Conservation (phyloP, 2,329 filamentous ascomycete genomes). For the Colletotrichum sp. region DNA sequence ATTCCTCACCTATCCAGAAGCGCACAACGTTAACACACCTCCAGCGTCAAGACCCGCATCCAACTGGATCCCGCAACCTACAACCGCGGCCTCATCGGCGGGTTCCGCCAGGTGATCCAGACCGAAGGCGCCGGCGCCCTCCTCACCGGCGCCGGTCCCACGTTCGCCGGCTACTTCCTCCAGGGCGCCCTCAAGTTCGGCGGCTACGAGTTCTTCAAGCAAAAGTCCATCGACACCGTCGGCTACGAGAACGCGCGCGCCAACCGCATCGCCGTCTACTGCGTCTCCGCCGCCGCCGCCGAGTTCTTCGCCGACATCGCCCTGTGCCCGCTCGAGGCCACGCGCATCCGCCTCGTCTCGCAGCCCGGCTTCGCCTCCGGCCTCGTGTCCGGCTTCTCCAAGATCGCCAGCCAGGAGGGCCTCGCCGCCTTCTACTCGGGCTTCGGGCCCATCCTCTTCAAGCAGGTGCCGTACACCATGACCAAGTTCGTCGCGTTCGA, state of each 20-base stretch:
- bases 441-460: conserved; percentile 87
- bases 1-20: neutral
- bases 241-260: conserved; percentile 79
- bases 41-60: conserved; percentile 92
- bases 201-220: conserved; percentile 96
- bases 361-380: conserved; percentile 85
- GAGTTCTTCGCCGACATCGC: conserved; percentile 80
- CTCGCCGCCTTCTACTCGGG: conserved; percentile 88
- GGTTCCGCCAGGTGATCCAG: conserved; percentile 83
- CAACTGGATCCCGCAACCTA: conserved; percentile 90
- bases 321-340: conserved; percentile 90
- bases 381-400: conserved; percentile 78
- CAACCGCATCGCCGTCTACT: conserved; percentile 84
- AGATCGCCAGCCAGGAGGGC: conserved; percentile 85
- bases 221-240: conserved; percentile 81
- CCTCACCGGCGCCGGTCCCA: conserved; percentile 84
- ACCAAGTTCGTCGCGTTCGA: conserved; percentile 95
- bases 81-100: conserved; percentile 86
- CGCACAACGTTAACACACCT: neutral
- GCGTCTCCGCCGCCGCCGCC: conserved; percentile 69
- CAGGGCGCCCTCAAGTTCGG: conserved; percentile 94
- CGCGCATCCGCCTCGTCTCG: conserved; percentile 91
- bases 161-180: conserved; percentile 90
- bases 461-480: conserved; percentile 92
- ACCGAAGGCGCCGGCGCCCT: conserved; percentile 88